These are phyloP conservation scores for Voacanga thouarsii DNA, from an alignment of 257 asterid species.

Conservation along the genomic window DNA sequence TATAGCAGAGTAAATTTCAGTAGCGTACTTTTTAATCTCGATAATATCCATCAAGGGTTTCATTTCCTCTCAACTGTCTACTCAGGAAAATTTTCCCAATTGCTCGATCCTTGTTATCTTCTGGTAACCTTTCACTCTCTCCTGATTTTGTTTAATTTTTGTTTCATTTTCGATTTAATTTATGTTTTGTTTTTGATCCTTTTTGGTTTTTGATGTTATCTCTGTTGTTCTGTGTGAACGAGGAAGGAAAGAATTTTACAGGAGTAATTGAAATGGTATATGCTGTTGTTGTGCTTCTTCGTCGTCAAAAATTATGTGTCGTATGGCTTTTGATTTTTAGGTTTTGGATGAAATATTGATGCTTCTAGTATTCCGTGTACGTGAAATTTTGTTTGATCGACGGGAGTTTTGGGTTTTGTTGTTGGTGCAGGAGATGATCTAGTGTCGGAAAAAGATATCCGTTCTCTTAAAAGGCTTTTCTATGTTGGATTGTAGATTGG, in stretches of 20 bases:
- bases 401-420: neutral
- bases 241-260: neutral
- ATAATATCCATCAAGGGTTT: neutral
- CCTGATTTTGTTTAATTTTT: neutral
- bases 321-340: neutral
- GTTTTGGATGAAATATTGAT: neutral
- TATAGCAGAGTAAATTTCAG: neutral
- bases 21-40: neutral
- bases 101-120: neutral
- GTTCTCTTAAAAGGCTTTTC: neutral
- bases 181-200: neutral
- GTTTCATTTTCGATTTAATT: neutral
- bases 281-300: neutral
- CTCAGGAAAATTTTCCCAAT: neutral
- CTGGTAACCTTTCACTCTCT: neutral
- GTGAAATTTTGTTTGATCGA: neutral
- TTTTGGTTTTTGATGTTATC: neutral
- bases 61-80: neutral
- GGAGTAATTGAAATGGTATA: neutral
- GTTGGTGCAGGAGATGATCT: neutral
- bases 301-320: neutral
- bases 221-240: neutral
- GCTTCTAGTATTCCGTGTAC: neutral
- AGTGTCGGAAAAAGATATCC: neutral
- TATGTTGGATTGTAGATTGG: neutral